Evolutionary conservation across 495 filamentous ascomycete species (phyloP), one percentile per base, ranked within the genome.

Genomic region (Thozetella sp.): DNA sequence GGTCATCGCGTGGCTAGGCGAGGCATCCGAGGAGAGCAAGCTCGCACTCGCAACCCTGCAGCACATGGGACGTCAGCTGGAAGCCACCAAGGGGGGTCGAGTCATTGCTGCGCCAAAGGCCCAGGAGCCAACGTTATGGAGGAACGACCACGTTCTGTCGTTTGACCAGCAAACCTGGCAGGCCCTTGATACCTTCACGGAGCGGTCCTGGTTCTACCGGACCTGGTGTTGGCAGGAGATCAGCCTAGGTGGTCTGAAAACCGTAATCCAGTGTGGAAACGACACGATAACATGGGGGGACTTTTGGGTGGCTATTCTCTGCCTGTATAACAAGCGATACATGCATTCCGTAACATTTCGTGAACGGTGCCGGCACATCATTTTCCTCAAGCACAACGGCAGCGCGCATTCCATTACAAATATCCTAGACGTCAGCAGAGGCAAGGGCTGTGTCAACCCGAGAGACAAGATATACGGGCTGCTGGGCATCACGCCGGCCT

Each of bases 1-100:
- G 12, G 65, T 67, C 2, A 43, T 73, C 17, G 62, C 62, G 24
- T 74, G 72, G 72, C 60, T 73, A 2, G 70, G 72, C 51, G 59
- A 67, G n/a, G 57, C 53, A 24, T 64, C 53, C 17, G 22, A 24
- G 1, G 59, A 46, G n/a, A 64, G 58, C 48, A 13, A 43, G 9
- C 46, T 54, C 0, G 67, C 60, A 3, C 3, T 61, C n/a, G n/a
- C 43, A 20, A 48, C 43, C 3, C 43, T 48, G 10, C 43, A 20
- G 10, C 10, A 48, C 3, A 19, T 48, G 6, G 9, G 10, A 19
- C 43, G n/a, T 10, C 43, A 48, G 43, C 43, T 48, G 9, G 43
- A 48, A 19, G 43, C 43, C 12, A 48, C 43, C 6, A 48, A 48
- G n/a, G 20, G 43, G 4, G 43, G 43, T n/a, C 6, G 43, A 13